A percentile compares a stretch with the other conserved stretches of the same genome.
phyloP scores from a whole-genome alignment of 805 yeast genomes.

The Starmera amethionina region DNA sequence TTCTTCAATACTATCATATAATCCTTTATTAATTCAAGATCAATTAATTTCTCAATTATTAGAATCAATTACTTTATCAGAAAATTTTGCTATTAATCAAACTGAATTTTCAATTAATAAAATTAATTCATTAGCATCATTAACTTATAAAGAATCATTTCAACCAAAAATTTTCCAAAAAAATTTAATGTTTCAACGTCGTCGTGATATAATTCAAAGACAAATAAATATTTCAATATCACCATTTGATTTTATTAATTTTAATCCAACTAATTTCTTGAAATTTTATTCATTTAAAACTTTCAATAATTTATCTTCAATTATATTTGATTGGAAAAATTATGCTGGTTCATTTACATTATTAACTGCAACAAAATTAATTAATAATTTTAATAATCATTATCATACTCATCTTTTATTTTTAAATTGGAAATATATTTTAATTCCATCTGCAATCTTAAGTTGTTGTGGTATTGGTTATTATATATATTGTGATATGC shows the following conservation, averaged over 20 bases:
- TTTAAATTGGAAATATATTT: slow-evolving; percentile 32
- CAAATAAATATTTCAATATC: slow-evolving; percentile 52
- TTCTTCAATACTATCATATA: no score
- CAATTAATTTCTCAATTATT: slow-evolving; percentile 59
- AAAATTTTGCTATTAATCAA: slow-evolving; percentile 51
- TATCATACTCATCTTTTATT: slow-evolving; percentile 25
- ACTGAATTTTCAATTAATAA: slow-evolving; percentile 54
- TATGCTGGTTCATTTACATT: slow-evolving; percentile 20
- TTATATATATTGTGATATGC: slow-evolving; percentile 71
- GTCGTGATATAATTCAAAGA: slow-evolving; percentile 50
- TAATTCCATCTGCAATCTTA: slow-evolving; percentile 42
- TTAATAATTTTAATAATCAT: slow-evolving; percentile 28
- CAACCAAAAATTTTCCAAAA: slow-evolving; percentile 55
- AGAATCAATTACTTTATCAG: slow-evolving; percentile 54
- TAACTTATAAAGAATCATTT: slow-evolving; percentile 51
- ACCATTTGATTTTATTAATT: slow-evolving; percentile 67
- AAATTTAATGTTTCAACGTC: slow-evolving; percentile 75
- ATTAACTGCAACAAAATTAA: slow-evolving; percentile 18
- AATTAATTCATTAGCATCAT: slow-evolving; percentile 54
- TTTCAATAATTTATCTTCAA: slow-evolving; percentile 26
- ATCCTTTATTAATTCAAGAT: no score
- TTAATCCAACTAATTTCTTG: slow-evolving; percentile 42
- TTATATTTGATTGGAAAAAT: slow-evolving; percentile 19
- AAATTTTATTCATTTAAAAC: slow-evolving; percentile 37
- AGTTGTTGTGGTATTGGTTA: slow-evolving; percentile 44